phyloP scores from a whole-genome alignment of 345 rosid genomes.

The Gossypium australe region DNA sequence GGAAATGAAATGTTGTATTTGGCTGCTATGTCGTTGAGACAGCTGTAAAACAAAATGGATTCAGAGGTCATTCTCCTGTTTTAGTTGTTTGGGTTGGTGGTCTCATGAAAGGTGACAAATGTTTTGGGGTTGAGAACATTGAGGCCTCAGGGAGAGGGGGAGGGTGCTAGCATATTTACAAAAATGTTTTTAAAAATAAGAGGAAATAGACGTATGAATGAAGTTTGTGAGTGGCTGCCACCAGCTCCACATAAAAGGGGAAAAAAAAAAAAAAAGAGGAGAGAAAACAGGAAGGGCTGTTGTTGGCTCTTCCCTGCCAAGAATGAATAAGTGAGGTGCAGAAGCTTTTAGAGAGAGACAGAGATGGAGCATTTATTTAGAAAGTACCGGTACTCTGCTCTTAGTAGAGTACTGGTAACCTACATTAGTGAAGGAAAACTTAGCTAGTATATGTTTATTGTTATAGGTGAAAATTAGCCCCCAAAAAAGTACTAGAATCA shows the following conservation, averaged over 20 bases:
- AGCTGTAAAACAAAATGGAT: not conserved
- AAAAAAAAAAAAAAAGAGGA: not conserved
- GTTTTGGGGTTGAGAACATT: not conserved
- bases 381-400: not conserved
- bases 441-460: not conserved
- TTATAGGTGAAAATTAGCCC: not conserved
- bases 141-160: not conserved
- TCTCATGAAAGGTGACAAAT: not conserved
- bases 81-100: not conserved
- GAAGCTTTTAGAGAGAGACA: not conserved
- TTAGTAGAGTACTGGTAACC: not conserved
- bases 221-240: not conserved
- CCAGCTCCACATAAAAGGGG: not conserved
- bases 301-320: not conserved
- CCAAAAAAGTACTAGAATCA: not conserved
- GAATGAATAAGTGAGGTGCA: not conserved
- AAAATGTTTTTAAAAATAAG: not conserved
- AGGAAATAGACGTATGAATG: not conserved
- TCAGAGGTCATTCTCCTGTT: not conserved
- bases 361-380: not conserved
- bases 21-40: not conserved
- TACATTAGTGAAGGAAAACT: not conserved
- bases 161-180: not conserved
- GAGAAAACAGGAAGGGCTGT: not conserved
- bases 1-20: not conserved